Percentiles rank a stretch among this genome's conserved stretches.
Evolutionary conservation across 108 stramenopile genomes (phyloP).

Genomic region (Thalassiosira profunda): DNA sequence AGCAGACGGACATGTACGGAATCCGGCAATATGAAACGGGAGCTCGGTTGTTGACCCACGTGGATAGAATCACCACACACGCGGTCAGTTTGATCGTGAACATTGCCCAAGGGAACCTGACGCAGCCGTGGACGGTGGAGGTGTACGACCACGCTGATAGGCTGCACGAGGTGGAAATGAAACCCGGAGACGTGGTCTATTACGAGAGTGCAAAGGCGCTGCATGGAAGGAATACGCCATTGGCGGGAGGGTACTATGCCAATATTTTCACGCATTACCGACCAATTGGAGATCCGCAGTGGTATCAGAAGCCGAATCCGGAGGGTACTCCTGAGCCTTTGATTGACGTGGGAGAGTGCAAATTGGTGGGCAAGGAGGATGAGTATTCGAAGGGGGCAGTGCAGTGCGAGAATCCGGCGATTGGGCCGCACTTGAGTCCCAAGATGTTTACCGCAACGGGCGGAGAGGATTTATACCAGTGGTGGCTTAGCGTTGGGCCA

Average conservation of each 20-base stretch:
- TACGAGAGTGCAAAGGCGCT: constrained; percentile 92
- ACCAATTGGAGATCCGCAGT: constrained; percentile 63
- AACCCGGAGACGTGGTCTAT: constrained; percentile 87
- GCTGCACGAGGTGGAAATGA: constrained; percentile 76
- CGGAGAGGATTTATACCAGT: constrained; percentile 65
- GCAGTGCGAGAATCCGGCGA: constrained; percentile 69
- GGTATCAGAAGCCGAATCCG: constrained; percentile 65
- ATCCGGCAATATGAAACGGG: constrained; percentile 89
- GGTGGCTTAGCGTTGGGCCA: constrained; percentile 68
- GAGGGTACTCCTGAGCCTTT: constrained; percentile 69
- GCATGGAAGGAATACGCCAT: constrained; percentile 82
- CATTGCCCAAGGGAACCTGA: constrained; percentile 84
- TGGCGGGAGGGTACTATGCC: constrained; percentile 74
- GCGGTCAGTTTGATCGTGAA: constrained; percentile 92
- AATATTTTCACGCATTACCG: constrained; percentile 95
- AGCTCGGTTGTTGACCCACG: constrained; percentile 87
- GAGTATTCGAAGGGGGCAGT: constrained; percentile 61
- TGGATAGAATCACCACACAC: constrained; percentile 90
- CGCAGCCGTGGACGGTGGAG: constrained; percentile 84
- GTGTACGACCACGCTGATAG: constrained; percentile 76
- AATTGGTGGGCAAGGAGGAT: constrained; percentile 51
- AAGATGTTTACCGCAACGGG: constrained; percentile 52
- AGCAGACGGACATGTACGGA: constrained; percentile 94
- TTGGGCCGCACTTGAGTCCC: constrained; percentile 63
- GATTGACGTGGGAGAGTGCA: constrained; percentile 62